Base-by-base conservation (phyloP, 2,329 filamentous ascomycete species). In the Didymella exigua region DNA sequence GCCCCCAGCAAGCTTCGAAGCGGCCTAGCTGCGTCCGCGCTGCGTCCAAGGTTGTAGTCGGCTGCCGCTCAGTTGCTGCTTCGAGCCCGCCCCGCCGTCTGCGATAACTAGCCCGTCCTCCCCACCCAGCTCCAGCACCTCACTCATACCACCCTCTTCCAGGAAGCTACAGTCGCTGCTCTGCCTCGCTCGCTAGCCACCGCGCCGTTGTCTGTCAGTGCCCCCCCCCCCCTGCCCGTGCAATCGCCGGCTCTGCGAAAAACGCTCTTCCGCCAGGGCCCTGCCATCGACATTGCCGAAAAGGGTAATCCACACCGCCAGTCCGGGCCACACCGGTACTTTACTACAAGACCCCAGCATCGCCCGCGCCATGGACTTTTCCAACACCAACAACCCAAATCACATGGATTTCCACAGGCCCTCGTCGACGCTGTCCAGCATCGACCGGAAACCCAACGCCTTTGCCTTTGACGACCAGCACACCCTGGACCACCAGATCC, bases 381-480 rank as follows among this genome's bases (percentile, higher is more conserved):
- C 67, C 38, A 62, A 54, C 57, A 33, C 58, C 44, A 62, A 38
- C 63, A 47, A 54, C 63, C 49, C 58, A 53, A 51, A 62, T 26
- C 68, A 69, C 65, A 74, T 75, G 71, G 71, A 76, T 57, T 76
- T 72, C 51, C 69, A 74, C 66, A 61, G 70, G 18, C 74, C 73
- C 26, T 69, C 71, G 49, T 75, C 73, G 47, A 70, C 72, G 51
- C 58, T 71, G 54, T 67, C 62, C 60, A 60, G 62, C 33, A 64
- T 72, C 55, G 75, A 76, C 72, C 68, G 71, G 41, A 77, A 76
- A 64, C 68, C 73, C 29, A 68, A 65, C 34, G 57, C 65, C 58
- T 73, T 73, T 63, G 69, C 71, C 65, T 81, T 84, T 69, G 81
- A 82, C 77, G 79, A 77, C 63, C 53, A 46, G 45, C 78, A 82